Conservation (phyloP, 116 monocot species). For the Zostera marina region DNA sequence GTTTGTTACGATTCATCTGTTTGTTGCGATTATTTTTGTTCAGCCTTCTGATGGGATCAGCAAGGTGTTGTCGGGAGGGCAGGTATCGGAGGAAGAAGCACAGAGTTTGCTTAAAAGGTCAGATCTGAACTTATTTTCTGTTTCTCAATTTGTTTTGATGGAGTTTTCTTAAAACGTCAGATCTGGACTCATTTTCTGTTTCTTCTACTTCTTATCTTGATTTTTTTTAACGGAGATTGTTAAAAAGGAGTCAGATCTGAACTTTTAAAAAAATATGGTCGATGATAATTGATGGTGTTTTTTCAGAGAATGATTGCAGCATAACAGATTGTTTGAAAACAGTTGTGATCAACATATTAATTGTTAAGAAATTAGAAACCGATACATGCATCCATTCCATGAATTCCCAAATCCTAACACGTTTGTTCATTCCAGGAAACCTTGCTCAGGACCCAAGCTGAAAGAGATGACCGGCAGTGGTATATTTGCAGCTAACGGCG, state of each 20-base stretch:
- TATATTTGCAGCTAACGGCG: slow-evolving; percentile 34
- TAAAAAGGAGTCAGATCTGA: too few species aligned
- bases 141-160: background rate
- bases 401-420: background rate
- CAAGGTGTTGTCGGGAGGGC: slow-evolving; percentile 41
- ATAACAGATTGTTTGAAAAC: background rate
- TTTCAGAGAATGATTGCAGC: too few species aligned
- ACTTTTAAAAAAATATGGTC: too few species aligned
- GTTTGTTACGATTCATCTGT: background rate
- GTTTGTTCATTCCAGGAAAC: slow-evolving; percentile 23
- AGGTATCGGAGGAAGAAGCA: slow-evolving; percentile 49
- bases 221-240: too few species aligned
- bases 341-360: too few species aligned
- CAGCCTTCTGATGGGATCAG: slow-evolving; percentile 37
- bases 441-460: slow-evolving; percentile 39
- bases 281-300: too few species aligned
- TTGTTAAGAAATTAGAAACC: too few species aligned
- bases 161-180: background rate
- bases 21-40: slow-evolving; percentile 2
- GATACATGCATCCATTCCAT: background rate
- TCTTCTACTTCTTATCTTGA: background rate
- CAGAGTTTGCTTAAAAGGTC: slow-evolving; percentile 40
- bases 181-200: background rate
- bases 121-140: background rate
- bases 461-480: slow-evolving; percentile 71